Base-by-base conservation (phyloP, 2,329 filamentous ascomycete species). In the Cadophora malorum region DNA sequence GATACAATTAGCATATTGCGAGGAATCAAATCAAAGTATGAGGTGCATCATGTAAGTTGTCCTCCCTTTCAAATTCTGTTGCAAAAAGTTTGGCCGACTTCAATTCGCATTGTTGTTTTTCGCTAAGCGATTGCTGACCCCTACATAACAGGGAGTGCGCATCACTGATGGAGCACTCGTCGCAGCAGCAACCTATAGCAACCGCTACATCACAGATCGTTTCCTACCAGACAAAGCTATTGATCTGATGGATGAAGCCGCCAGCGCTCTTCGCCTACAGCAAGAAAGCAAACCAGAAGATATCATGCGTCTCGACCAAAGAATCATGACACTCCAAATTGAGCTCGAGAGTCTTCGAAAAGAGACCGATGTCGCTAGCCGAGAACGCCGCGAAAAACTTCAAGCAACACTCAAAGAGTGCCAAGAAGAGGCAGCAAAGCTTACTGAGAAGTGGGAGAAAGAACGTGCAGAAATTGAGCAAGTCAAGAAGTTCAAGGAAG, bases 141-240 rank as follows among this genome's bases (percentile, higher is more conserved):
- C 1, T 7, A 33, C 9, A n/a, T 3, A 33, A 12, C 14, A 65
- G 68, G 67, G 96, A 80, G 95, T 98, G 0, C 87, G 94, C 64
- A 98, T 99, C 72, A 97, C 93, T 0, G 96, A 98, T 75, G 91
- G 91, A 1, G 94, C 96, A 7, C 82, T 98, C 12, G 95, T 99
- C 16, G 94, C 96, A 1, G 95, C 96, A 2, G 94, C 95, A 1
- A 92, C 93, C 0, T 92, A 96, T 77, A 96, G 92, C 70, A 98
- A 98, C 76, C 91, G 96, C 63, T 99, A 98, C 79, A 96, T 99
- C 73, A 97, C 94, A 16, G 95, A 98, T 77, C 90, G 96, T 1
- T 98, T 97, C 80, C 83, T 98, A 0, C 96, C 96, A 0, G 96
- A 99, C 80, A 98, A 98, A 79, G 96, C 96, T 2, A 98, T 99